phyloP scores from a whole-genome alignment of 768 basidiomycete species.

The Gloeopeniophorella convolvens region DNA sequence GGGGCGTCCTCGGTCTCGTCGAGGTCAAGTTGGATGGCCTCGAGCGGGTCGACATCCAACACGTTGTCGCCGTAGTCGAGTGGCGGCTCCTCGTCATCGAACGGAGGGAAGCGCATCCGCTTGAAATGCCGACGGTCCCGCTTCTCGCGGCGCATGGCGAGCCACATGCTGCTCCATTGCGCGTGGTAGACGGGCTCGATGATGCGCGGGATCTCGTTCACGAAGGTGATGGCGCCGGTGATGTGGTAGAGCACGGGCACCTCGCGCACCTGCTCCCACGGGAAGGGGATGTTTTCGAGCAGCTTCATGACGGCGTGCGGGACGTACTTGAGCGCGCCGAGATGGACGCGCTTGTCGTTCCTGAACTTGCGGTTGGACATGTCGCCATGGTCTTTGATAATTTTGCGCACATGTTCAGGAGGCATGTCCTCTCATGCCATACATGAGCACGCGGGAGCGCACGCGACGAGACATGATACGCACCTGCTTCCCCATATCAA shows the following conservation, averaged over 20 bases:
- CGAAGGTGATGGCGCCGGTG: conserved; percentile 98
- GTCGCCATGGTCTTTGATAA: conserved; percentile 99
- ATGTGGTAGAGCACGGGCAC: conserved; percentile 98
- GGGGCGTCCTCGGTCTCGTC: conserved; percentile 88
- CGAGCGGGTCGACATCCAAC: conserved; percentile 93
- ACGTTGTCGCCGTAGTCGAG: conserved; percentile 99
- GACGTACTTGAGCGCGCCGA: conserved; percentile 96
- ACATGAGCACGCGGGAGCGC: conserved; percentile 19
- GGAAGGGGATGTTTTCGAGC: conserved; percentile 95
- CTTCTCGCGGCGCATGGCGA: conserved; percentile 98
- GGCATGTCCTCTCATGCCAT: conserved; percentile 66
- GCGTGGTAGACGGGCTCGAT: conserved; percentile 98
- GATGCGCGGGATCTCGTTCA: conserved; percentile 95
- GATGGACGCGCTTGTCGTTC: conserved; percentile 98
- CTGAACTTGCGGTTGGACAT: conserved; percentile 99
- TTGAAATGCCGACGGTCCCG: conserved; percentile 98
- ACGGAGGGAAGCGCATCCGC: conserved; percentile 98
- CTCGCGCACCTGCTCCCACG: conserved; percentile 99
- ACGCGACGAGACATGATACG: conserved; percentile 22
- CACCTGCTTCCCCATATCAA: conserved; percentile 92
- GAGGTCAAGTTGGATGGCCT: conserved; percentile 94
- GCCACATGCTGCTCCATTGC: conserved; percentile 99
- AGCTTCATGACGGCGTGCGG: conserved; percentile 99
- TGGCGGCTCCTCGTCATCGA: conserved; percentile 98
- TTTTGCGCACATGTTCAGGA: conserved; percentile 97